phyloP scores from a whole-genome alignment of 2,329 filamentous ascomycete species.

The Colletotrichum paranaense region DNA sequence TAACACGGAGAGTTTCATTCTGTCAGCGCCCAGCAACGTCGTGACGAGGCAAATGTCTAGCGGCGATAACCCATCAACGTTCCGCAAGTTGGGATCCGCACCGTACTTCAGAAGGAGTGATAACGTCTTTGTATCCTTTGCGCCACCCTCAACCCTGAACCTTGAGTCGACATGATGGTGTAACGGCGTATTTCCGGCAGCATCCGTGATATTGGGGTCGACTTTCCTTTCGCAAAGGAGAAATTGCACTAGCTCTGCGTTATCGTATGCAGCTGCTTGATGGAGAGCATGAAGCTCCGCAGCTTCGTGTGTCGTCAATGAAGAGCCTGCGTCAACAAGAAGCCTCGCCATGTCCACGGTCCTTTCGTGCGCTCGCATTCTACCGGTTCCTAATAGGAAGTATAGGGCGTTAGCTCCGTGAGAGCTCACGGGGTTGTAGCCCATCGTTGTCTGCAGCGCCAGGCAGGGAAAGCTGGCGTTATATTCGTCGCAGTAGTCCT shows the following conservation, averaged over 20 bases:
- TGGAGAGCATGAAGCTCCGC: slow-evolving; percentile 22
- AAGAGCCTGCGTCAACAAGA: slow-evolving; percentile 9
- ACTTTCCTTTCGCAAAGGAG: neutral
- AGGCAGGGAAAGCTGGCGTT: slow-evolving; percentile 31
- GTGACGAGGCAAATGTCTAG: slow-evolving; percentile 22
- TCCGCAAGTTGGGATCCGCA: slow-evolving; percentile 43
- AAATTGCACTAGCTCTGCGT: neutral
- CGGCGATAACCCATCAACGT: neutral
- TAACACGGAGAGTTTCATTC: slow-evolving; percentile 1
- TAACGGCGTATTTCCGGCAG: slow-evolving; percentile 18
- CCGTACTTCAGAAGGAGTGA: slow-evolving; percentile 43
- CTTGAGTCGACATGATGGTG: slow-evolving; percentile 28
- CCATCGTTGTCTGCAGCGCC: slow-evolving; percentile 17
- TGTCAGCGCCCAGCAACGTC: slow-evolving; percentile 1
- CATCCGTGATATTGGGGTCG: slow-evolving; percentile 9
- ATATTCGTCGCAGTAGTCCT: slow-evolving; percentile 28
- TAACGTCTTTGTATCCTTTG: neutral
- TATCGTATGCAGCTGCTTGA: slow-evolving; percentile 22
- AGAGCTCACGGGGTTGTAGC: neutral
- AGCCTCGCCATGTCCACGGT: neutral
- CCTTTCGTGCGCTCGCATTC: neutral
- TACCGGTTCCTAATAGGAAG: slow-evolving; percentile 22
- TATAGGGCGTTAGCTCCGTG: slow-evolving; percentile 28
- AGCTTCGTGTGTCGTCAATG: slow-evolving; percentile 19
- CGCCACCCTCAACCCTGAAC: neutral